Conservation (phyloP, 371 early-diverging fungal genomes). For the Syncephalis plumigaleata region DNA sequence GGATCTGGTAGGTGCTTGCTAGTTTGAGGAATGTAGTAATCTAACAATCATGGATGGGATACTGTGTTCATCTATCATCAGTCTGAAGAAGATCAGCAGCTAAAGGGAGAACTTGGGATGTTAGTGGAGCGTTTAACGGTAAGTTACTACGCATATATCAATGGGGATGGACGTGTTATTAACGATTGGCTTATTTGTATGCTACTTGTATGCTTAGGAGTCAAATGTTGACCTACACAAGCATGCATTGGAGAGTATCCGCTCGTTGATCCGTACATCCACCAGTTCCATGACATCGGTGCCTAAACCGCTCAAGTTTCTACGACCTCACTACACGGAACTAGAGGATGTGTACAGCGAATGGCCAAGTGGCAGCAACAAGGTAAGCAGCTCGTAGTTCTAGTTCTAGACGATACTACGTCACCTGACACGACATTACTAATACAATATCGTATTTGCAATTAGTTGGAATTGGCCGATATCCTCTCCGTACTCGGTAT, state of each 20-base stretch:
- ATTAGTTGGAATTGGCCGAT: constrained; percentile 67
- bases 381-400: constrained; percentile 18
- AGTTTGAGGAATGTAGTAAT: no score
- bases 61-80: constrained; percentile 12
- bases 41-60: no score
- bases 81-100: constrained; percentile 92
- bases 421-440: no score
- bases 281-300: constrained; percentile 97
- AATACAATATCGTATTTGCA: neutral
- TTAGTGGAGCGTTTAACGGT: constrained; percentile 77
- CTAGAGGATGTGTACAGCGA: constrained; percentile 46
- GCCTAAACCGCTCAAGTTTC: constrained; percentile 93
- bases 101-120: constrained; percentile 86
- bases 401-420: neutral
- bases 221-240: constrained; percentile 44
- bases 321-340: constrained; percentile 68
- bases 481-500: constrained; percentile 91
- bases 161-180: neutral
- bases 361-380: constrained; percentile 63
- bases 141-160: constrained; percentile 4
- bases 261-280: constrained; percentile 78
- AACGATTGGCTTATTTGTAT: neutral
- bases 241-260: constrained; percentile 72
- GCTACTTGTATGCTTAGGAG: neutral
- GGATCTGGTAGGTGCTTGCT: no score